Base-by-base conservation (phyloP, 2,329 filamentous ascomycete species). In the Colletotrichum lentis region DNA sequence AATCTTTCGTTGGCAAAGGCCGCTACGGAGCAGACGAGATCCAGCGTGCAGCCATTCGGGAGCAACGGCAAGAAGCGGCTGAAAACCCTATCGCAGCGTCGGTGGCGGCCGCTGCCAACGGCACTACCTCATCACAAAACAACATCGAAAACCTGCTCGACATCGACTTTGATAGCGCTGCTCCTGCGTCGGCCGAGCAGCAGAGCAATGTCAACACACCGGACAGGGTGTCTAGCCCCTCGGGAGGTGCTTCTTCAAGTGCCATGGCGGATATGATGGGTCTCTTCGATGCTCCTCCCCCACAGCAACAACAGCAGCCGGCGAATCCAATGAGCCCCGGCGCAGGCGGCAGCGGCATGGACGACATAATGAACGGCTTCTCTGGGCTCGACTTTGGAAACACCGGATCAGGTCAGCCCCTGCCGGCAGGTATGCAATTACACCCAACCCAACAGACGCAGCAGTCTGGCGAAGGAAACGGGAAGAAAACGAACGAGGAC, bases 1-100 rank as follows among this genome's bases (percentile, higher is more conserved):
- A 97, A 85, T 94, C 95, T n/a, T 99, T 99, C 79, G 91, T 99
- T 66, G 96, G 96, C 73, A 94, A 97, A 80, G 96, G 96, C 49
- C 90, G 95, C 52, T 97, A 93, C 73, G 96, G 95, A 44, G 94
- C 96, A 56, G 94, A 97, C 78, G 94, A 93, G 69, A 93, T 99
- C 75, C 96, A 98, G 80, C 91, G 91, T 72, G 95, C 95, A 58
- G 96, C 96, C 69, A 97, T 99, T 76, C 94, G 97, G 82, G 96
- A 99, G 82, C 94, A 97, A 83, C 88, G 92, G 71, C 90, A 98
- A 80, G 93, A 97, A 74, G 92, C 93, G 1, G 91, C 90, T 70
- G 96, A 98, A 74, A 97, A 98, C 77, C 95, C 96, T 1, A 93
- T 98, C 73, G 95, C 95, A 0, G 95, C 94, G 0, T 91, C 92